Conservation (phyloP, 2,329 filamentous ascomycete genomes). For the Verticillium albo-atrum region DNA sequence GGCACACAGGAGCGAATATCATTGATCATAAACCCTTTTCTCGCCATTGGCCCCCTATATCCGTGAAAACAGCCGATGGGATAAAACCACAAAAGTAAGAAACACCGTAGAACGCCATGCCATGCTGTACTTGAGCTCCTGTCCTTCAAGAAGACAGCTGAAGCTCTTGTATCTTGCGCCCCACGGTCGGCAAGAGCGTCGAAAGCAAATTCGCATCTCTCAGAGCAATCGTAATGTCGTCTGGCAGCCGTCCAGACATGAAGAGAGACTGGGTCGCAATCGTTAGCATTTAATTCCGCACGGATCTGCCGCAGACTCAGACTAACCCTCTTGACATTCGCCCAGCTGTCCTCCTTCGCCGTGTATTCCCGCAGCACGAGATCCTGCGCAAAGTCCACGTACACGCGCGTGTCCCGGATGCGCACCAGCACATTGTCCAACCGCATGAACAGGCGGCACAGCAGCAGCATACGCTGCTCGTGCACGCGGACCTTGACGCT, state of each 20-base stretch:
- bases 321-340: conserved; percentile 66
- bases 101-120: neutral
- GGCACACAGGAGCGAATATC: neutral
- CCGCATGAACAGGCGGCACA: conserved; percentile 86
- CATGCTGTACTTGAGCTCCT: neutral
- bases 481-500: conserved; percentile 92
- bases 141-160: neutral
- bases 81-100: neutral
- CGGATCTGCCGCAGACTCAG: neutral
- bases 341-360: conserved; percentile 78
- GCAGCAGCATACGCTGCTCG: conserved; percentile 78
- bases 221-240: conserved; percentile 72
- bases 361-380: conserved; percentile 87
- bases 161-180: conserved; percentile 56
- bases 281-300: conserved; percentile 14
- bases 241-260: conserved; percentile 49
- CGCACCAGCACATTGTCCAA: conserved; percentile 86
- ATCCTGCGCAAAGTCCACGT: conserved; percentile 78
- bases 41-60: neutral
- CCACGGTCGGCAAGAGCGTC: conserved; percentile 65
- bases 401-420: conserved; percentile 85
- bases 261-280: conserved; percentile 36
- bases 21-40: neutral
- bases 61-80: neutral
- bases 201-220: conserved; percentile 75